Evolutionary conservation across 352 stramenopile genomes (phyloP).

Genomic region (Pythium brachiatum): DNA sequence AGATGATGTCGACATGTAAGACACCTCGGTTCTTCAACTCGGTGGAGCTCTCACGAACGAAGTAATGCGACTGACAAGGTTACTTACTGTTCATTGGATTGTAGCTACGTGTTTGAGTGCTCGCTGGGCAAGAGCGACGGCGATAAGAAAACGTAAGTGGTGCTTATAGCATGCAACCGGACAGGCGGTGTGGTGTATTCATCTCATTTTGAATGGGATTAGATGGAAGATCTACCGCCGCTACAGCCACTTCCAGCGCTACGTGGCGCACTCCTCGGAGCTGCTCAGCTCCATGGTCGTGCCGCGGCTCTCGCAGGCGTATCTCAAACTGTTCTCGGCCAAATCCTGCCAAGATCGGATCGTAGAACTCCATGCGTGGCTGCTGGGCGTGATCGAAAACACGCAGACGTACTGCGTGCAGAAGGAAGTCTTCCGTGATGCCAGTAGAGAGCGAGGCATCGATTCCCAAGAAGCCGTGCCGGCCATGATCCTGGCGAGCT

Average conservation of each 20-base stretch:
- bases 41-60: too few relatives aligned
- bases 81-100: not conserved
- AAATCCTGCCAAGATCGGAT: slow-evolving; percentile 78
- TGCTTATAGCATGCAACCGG: not conserved
- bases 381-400: slow-evolving; percentile 61
- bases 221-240: slow-evolving; percentile 82
- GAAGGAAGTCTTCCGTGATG: slow-evolving; percentile 27
- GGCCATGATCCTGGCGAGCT: slow-evolving; percentile 58
- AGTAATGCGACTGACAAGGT: not conserved
- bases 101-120: slow-evolving; percentile 82
- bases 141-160: slow-evolving; percentile 41
- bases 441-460: slow-evolving; percentile 18
- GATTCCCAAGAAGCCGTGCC: slow-evolving; percentile 42
- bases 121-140: slow-evolving; percentile 32
- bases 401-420: slow-evolving; percentile 58
- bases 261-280: slow-evolving; percentile 60
- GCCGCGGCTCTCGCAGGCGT: slow-evolving; percentile 65
- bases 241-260: slow-evolving; percentile 83
- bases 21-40: too few relatives aligned
- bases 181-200: not conserved
- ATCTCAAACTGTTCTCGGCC: slow-evolving; percentile 79
- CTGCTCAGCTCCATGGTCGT: slow-evolving; percentile 54
- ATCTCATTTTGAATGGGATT: slow-evolving; percentile 11
- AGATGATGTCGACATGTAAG: slow-evolving; percentile 82
- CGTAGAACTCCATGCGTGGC: slow-evolving; percentile 69